A percentile compares a stretch with the other conserved stretches of the same genome.
Evolutionary conservation across 1,284 basidiomycete genomes (phyloP).

Genomic region (Ustilago bromivora): DNA sequence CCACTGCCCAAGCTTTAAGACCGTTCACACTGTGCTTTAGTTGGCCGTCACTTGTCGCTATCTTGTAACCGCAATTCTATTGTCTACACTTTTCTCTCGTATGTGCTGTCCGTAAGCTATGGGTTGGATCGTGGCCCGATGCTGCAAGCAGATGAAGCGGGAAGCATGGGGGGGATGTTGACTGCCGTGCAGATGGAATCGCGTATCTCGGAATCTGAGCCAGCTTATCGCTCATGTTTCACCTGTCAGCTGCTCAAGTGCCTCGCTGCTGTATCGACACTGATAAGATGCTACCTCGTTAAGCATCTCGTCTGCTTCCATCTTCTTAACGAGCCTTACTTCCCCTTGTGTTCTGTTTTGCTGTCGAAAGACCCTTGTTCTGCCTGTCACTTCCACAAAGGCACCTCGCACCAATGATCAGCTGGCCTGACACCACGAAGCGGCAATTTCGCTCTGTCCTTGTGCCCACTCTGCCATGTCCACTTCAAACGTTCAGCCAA

Average conservation of each 20-base stretch:
- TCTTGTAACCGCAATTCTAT: background rate
- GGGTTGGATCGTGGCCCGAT: too few species aligned
- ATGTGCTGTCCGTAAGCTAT: too few species aligned
- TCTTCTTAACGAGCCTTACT: background rate
- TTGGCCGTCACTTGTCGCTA: background rate
- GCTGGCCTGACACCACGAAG: background rate
- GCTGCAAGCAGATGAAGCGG: too few species aligned
- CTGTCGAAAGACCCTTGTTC: conserved; percentile 4
- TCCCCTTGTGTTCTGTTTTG: background rate
- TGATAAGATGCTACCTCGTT: conserved; percentile 20
- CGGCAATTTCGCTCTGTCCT: conserved; percentile 3
- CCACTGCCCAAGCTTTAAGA: conserved; percentile 23
- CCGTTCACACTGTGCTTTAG: background rate
- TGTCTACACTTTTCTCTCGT: background rate
- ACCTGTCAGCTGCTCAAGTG: background rate
- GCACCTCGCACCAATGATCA: background rate
- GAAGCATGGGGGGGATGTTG: background rate
- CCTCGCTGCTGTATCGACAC: background rate
- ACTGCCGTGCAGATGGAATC: background rate
- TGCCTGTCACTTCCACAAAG: background rate
- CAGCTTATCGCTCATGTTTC: conserved; percentile 8
- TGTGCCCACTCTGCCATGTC: background rate
- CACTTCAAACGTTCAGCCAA: background rate
- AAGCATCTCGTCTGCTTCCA: conserved; percentile 9
- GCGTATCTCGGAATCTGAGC: background rate